Base-by-base conservation (phyloP, 2,329 filamentous ascomycete species). In the Aspergillus spinulosporus region DNA sequence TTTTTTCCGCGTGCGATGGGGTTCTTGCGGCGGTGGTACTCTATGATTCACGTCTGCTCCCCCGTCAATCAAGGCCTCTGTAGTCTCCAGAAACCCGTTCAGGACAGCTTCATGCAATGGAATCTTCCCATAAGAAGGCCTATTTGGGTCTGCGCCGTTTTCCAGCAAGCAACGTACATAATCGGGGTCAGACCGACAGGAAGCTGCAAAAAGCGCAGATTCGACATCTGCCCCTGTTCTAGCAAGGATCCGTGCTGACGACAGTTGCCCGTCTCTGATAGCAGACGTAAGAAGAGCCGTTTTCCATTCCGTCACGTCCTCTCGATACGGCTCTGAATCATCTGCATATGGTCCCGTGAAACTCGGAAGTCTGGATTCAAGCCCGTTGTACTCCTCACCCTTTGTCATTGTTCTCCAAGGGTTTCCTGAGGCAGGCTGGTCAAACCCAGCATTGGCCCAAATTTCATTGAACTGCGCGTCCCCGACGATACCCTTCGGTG, bases 401-500 rank as follows among this genome's bases (percentile, higher is more conserved):
- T 52, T 45, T 8, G 50, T 52, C 42, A 52, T 28, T 9, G 50
- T 45, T 12, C 50, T 36, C 50, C 42, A 52, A 31, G 42, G 31
- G 14, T 46, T 52, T 15, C 14, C 14, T 1, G 50, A 45, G 2
- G 15, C 29, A 2, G 42, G 42, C 3, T 7, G 3, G 15, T 46
- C 50, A 28, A 46, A 46, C 11, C 12, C 5, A 4, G 32, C 32
- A 5, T 4, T 7, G 2, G 40, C 28, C 50, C 50, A 52, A 9
- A 52, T 52, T 31, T n/a, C n/a, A n/a, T 46, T 52, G 42, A 52
- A 52, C n/a, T 46, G 11, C 5, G 40, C 40, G n/a, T 46, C 42
- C 8, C 42, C 31, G 8, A 52, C 36, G 7, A n/a, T 7, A 12
- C 50, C 42, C 26, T 12, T 3, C 4, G 42, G 50, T 46, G 50